A percentile compares a stretch with the other conserved stretches of the same genome.
Evolutionary conservation across 1,284 basidiomycete genomes (phyloP).

Genomic region (Moniliella sp.): DNA sequence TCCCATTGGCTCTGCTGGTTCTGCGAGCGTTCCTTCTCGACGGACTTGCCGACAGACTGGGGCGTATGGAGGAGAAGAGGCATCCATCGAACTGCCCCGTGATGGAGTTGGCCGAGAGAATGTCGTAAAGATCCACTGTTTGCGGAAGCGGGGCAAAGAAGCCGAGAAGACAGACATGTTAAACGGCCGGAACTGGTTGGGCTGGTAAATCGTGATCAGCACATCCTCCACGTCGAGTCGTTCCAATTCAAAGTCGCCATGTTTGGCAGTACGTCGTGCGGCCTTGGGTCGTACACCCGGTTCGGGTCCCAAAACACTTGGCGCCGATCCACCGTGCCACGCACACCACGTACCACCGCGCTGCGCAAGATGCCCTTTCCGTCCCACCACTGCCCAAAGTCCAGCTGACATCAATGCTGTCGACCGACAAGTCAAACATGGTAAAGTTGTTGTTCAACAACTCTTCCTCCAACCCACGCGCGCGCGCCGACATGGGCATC

Average conservation of each 20-base stretch:
- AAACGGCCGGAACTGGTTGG: slow-evolving; percentile 61
- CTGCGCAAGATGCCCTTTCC: slow-evolving; percentile 79
- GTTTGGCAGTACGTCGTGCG: slow-evolving; percentile 51
- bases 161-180: slow-evolving; percentile 88
- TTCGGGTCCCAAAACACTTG: slow-evolving; percentile 67
- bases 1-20: slow-evolving; percentile 48
- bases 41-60: slow-evolving; percentile 77
- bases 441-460: slow-evolving; percentile 21
- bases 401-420: slow-evolving; percentile 93
- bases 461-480: slow-evolving; percentile 11
- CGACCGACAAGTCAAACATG: slow-evolving; percentile 37
- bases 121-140: slow-evolving; percentile 88
- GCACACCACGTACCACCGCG: slow-evolving; percentile 74
- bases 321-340: slow-evolving; percentile 79
- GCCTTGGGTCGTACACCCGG: slow-evolving; percentile 53
- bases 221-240: slow-evolving; percentile 74
- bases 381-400: slow-evolving; percentile 74
- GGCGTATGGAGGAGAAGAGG: slow-evolving; percentile 87
- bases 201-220: slow-evolving; percentile 81
- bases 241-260: slow-evolving; percentile 79
- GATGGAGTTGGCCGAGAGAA: slow-evolving; percentile 60
- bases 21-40: slow-evolving; percentile 41
- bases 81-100: slow-evolving; percentile 97
- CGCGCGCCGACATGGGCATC: slow-evolving; percentile 16
- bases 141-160: slow-evolving; percentile 61